phyloP scores from a whole-genome alignment of 352 stramenopile species.

The Phytophthora brassicae region DNA sequence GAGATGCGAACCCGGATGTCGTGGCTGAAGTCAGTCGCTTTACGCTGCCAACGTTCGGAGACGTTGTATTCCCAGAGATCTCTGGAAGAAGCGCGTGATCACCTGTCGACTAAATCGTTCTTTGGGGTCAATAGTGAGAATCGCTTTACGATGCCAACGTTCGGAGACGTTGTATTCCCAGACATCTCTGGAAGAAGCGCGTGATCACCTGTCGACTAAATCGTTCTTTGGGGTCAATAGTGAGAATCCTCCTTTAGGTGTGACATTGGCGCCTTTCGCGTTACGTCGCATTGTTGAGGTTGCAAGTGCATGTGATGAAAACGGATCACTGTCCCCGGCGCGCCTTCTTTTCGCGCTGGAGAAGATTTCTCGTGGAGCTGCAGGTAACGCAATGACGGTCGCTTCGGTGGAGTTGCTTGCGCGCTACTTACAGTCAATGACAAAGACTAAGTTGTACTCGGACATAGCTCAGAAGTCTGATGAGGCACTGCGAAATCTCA shows the following conservation, averaged over 20 bases:
- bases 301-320: constrained; percentile 28
- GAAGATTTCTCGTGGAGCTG: constrained; percentile 39
- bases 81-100: constrained; percentile 42
- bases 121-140: constrained; percentile 31
- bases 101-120: constrained; percentile 56
- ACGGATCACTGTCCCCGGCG: constrained; percentile 41
- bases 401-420: constrained; percentile 41
- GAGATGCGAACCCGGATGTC: constrained; percentile 4
- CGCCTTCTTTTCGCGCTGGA: constrained; percentile 65
- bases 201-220: constrained; percentile 51
- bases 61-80: constrained; percentile 30
- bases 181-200: constrained; percentile 42
- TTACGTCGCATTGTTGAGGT: constrained; percentile 56
- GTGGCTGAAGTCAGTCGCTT: constrained; percentile 42
- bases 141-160: constrained; percentile 24
- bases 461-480: constrained; percentile 30
- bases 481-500: constrained; percentile 11
- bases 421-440: constrained; percentile 57
- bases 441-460: constrained; percentile 48
- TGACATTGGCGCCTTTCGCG: constrained; percentile 56
- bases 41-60: constrained; percentile 20
- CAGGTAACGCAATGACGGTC: constrained; percentile 5
- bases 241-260: constrained; percentile 22
- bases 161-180: constrained; percentile 24
- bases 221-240: constrained; percentile 42